Base-by-base conservation (phyloP, 352 stramenopile genomes). In the Phytophthora sojae region DNA sequence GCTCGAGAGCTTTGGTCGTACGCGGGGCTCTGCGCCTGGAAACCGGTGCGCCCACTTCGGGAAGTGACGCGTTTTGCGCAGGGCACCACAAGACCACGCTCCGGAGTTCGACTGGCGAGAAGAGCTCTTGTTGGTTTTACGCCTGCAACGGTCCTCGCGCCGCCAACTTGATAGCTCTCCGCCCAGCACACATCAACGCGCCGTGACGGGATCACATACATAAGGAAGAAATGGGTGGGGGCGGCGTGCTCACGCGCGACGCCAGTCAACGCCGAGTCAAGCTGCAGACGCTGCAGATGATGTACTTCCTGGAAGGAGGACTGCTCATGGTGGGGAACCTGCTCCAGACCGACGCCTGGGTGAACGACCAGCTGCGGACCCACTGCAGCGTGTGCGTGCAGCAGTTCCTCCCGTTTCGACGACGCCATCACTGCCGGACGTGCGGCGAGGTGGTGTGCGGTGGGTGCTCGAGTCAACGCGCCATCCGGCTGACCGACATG, bases 331-430 rank as follows among this genome's bases (percentile, higher is more conserved):
- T 90, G 12, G 76, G 67, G 35, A 95, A 90, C 49, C 66, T 95
- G 37, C 75, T 93, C 42, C 84, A 86, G 60, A 89, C 81, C 19
- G 81, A 92, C 45, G 71, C 71, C 8, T 95, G 88, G 88, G 71
- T 95, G 12, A 73, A 90, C 30, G 86, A 95, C 69, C 78, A 85
- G 19, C 68, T 86, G 42, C 83, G 86, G 25, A 91, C 84, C 17
- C 88, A 94, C 65, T 95, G 88, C 79, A 95, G 82, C 61, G 81
- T 93, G 45, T 95, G 88, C 67, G 75, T 94, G 30, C 85, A 93
- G 82, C 86, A 93, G 59, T 95, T 95, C 71, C 70, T 92, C 37
- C 81, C 88, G 7, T 93, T 95, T 52, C 86, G 86, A 17, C 83
- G 86, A 15, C 84, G 88, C 42, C 86, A 93, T 57, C 88, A 95